phyloP scores from a whole-genome alignment of 2,329 filamentous ascomycete genomes.

The Hypoxylon sp. region DNA sequence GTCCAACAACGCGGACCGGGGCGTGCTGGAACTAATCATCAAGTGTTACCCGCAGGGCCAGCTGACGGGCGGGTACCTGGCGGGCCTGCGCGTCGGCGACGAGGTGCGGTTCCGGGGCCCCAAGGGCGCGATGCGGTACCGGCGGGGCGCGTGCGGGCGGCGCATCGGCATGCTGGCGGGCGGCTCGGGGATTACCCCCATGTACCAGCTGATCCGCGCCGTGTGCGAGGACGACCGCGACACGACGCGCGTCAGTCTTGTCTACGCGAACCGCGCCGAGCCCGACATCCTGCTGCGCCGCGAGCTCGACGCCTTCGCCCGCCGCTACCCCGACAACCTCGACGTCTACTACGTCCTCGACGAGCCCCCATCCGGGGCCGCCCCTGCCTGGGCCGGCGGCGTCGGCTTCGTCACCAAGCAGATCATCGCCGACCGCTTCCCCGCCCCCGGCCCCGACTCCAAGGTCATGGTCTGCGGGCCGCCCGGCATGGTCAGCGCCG shows the following conservation, averaged over 20 bases:
- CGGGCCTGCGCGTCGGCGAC: constrained; percentile 56
- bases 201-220: constrained; percentile 69
- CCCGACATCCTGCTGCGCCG: constrained; percentile 65
- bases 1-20: constrained; percentile 59
- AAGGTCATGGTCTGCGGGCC: constrained; percentile 69
- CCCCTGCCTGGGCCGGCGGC: constrained; percentile 60
- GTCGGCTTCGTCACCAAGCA: constrained; percentile 60
- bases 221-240: constrained; percentile 69
- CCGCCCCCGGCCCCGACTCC: constrained; percentile 52
- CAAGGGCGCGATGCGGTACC: constrained; percentile 64
- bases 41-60: constrained; percentile 60
- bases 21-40: constrained; percentile 59
- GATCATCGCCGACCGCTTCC: constrained; percentile 59
- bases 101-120: constrained; percentile 61
- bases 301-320: constrained; percentile 63
- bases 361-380: constrained; percentile 50
- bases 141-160: constrained; percentile 50
- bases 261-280: constrained; percentile 67
- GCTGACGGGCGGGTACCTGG: constrained; percentile 59
- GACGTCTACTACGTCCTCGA: constrained; percentile 64
- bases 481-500: constrained; percentile 65
- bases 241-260: constrained; percentile 61
- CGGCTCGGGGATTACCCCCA: constrained; percentile 61
- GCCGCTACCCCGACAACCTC: constrained; percentile 60
- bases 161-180: constrained; percentile 64